Percentiles rank a stretch among this genome's conserved stretches.
Conservation (phyloP, 2,329 filamentous ascomycete species). For the Cordyceps cicadae region DNA sequence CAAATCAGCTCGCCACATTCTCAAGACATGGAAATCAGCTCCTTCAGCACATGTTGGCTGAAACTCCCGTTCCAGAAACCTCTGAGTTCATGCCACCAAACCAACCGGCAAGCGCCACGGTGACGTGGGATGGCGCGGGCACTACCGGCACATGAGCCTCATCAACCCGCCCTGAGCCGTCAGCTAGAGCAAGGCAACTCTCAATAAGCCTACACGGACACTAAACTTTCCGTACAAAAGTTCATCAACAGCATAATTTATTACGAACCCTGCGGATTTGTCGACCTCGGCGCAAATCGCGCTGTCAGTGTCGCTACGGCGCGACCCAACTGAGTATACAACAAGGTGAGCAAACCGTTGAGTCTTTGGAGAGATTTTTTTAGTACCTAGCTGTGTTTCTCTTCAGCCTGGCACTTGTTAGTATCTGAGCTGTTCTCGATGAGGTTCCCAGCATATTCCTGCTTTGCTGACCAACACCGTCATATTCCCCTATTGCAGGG, state of each 20-base stretch:
- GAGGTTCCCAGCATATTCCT: too few species aligned
- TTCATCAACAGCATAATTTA: not conserved
- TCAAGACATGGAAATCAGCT: not conserved
- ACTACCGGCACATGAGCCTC: not conserved
- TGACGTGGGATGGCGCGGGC: conserved; percentile 1
- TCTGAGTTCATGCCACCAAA: not conserved
- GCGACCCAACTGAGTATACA: not conserved
- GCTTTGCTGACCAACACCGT: too few species aligned
- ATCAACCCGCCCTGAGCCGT: not conserved
- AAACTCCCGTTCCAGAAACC: too few species aligned
- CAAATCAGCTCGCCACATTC: not conserved
- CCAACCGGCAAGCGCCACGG: not conserved
- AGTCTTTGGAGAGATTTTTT: too few species aligned
- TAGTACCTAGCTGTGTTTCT: too few species aligned
- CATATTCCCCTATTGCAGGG: too few species aligned
- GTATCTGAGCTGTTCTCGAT: too few species aligned
- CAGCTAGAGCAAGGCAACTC: not conserved
- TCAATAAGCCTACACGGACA: not conserved
- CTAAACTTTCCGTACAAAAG: not conserved
- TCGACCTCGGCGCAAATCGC: not conserved
- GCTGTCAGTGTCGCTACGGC: not conserved
- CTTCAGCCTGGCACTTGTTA: too few species aligned
- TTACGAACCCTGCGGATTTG: not conserved
- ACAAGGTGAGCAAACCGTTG: too few species aligned
- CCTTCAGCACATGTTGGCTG: too few species aligned